Evolutionary conservation across 2,329 filamentous ascomycete genomes (phyloP).

Genomic region (Curvularia lunata): DNA sequence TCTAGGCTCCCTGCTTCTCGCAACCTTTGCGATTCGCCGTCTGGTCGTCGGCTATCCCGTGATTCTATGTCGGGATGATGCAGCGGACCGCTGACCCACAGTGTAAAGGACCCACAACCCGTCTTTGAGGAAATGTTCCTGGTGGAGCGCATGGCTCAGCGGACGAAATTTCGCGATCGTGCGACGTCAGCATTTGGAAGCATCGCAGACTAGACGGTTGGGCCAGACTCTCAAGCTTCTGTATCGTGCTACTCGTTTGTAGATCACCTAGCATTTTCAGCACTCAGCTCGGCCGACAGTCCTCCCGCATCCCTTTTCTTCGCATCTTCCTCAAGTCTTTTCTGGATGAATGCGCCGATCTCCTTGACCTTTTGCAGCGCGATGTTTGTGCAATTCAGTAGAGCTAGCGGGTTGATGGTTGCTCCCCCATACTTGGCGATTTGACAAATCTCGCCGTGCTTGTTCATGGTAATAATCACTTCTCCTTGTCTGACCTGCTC

Average conservation of each 20-base stretch:
- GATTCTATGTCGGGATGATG: background rate
- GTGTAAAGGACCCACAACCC: slow-evolving; percentile 2
- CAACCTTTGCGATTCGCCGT: slow-evolving; percentile 3
- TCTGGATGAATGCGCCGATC: slow-evolving; percentile 75
- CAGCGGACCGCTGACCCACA: slow-evolving; percentile 7
- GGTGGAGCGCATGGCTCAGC: slow-evolving; percentile 9
- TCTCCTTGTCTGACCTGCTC: slow-evolving; percentile 77
- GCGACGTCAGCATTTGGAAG: slow-evolving; percentile 11
- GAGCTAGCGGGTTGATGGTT: slow-evolving; percentile 76
- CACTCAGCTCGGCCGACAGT: slow-evolving; percentile 77
- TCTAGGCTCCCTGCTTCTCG: background rate
- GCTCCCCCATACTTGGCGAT: slow-evolving; percentile 88
- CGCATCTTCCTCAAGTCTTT: slow-evolving; percentile 76
- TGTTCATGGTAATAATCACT: slow-evolving; percentile 84
- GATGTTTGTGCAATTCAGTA: slow-evolving; percentile 77
- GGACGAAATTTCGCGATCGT: slow-evolving; percentile 29
- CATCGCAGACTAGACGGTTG: slow-evolving; percentile 12
- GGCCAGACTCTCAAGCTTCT: slow-evolving; percentile 22
- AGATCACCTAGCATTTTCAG: slow-evolving; percentile 78
- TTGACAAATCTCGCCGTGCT: slow-evolving; percentile 88
- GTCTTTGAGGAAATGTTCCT: slow-evolving; percentile 10
- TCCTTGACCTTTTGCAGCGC: slow-evolving; percentile 82
- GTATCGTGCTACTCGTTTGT: slow-evolving; percentile 19
- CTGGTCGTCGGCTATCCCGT: slow-evolving; percentile 7
- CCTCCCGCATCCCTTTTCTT: slow-evolving; percentile 80